phyloP scores from a whole-genome alignment of 2,329 filamentous ascomycete genomes.

The Talaromyces pinophilus region DNA sequence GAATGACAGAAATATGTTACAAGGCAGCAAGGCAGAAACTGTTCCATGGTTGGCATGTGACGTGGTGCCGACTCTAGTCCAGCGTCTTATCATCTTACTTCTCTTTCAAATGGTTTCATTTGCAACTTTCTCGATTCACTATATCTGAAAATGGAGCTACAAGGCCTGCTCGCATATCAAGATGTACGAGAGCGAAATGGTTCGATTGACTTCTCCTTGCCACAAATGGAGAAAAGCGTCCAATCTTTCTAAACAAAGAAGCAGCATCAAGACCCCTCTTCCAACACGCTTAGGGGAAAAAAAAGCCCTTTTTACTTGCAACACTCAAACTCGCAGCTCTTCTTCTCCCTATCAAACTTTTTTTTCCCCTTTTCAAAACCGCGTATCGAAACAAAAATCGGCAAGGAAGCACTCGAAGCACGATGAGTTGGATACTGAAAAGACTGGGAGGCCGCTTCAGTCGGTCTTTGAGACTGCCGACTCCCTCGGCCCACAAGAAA shows the following conservation, averaged over 20 bases:
- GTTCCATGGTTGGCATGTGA: neutral
- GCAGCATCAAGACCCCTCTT: neutral
- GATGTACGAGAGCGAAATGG: neutral
- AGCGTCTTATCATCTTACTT: neutral
- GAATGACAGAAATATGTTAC: neutral
- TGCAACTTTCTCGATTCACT: too few species aligned
- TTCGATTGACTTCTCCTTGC: neutral
- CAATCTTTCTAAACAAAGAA: neutral
- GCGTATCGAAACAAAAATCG: neutral
- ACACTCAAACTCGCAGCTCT: neutral
- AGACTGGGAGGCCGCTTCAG: neutral
- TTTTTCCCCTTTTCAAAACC: neutral
- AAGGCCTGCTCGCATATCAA: neutral
- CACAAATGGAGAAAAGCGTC: neutral
- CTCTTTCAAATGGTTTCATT: neutral
- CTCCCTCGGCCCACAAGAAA: neutral
- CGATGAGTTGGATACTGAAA: neutral
- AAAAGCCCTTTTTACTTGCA: neutral
- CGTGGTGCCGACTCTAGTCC: neutral
- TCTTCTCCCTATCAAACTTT: neutral
- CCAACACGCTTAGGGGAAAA: neutral
- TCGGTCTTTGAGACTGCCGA: neutral
- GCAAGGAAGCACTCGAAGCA: neutral
- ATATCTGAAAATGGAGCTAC: neutral
- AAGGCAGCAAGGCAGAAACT: neutral